A percentile compares a stretch with the other conserved stretches of the same genome.
Conservation (phyloP, 345 rosid genomes). For the Sapria himalayana region DNA sequence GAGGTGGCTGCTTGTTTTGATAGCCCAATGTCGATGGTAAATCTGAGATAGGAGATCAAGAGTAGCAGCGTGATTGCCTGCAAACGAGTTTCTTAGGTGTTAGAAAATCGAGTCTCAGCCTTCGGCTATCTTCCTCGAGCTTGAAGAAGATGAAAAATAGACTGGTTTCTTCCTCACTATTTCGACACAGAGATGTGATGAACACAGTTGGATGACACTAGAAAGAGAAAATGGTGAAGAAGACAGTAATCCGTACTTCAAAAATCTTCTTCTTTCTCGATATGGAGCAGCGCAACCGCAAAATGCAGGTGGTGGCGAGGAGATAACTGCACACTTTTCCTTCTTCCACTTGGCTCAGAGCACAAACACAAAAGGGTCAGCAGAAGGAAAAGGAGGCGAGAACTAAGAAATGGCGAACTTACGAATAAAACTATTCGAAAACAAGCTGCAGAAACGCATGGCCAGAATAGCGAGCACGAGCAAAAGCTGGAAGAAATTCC, state of each 20-base stretch:
- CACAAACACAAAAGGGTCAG: not conserved
- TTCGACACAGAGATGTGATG: too few relatives aligned
- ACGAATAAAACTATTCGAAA: constrained; percentile 85
- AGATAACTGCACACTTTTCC: constrained; percentile 88
- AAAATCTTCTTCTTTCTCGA: constrained; percentile 27
- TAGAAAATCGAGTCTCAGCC: too few relatives aligned
- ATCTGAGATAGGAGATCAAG: constrained; percentile 38
- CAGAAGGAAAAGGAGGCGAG: not conserved
- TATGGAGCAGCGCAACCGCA: constrained; percentile 38
- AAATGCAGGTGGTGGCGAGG: constrained; percentile 60
- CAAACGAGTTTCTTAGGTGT: constrained; percentile 10
- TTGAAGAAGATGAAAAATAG: too few relatives aligned
- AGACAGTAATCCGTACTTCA: constrained; percentile 48
- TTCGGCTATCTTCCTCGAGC: too few relatives aligned
- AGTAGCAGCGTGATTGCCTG: constrained; percentile 55
- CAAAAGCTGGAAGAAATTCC: constrained; percentile 22
- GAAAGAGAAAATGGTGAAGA: too few relatives aligned
- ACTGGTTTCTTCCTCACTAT: too few relatives aligned
- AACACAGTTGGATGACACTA: too few relatives aligned
- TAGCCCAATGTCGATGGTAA: constrained; percentile 65
- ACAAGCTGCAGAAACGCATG: constrained; percentile 70
- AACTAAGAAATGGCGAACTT: constrained; percentile 19
- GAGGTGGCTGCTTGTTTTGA: constrained; percentile 91
- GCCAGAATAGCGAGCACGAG: constrained; percentile 28
- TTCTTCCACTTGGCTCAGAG: constrained; percentile 58